Evolutionary conservation across 257 asterid genomes (phyloP), one percentile per base, ranked within the genome.

Genomic region (Lycium ferocissimum): DNA sequence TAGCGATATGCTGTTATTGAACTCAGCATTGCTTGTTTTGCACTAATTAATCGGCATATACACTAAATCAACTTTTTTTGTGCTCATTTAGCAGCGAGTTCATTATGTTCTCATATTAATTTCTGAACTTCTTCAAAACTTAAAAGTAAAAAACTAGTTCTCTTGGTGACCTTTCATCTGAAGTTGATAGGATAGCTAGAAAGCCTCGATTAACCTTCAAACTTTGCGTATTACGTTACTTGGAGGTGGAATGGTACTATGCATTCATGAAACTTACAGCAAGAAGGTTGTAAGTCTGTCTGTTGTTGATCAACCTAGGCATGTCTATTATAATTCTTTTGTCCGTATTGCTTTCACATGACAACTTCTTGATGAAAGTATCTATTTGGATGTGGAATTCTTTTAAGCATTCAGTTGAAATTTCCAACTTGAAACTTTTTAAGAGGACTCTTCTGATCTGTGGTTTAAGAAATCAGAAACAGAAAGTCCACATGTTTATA

Each of bases 231-330:
- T 78, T 78, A 78, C 15, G 22, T 78, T 76, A 13, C 3, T 69
- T 15, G 26, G 78, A 78, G 26, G 45, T 26, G 82, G 82, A 8
- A 11, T 78, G 5, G 17, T 78, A 78, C 26, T 53, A 53, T 13
- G 6, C 53, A 70, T 70, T 38, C 40, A 53, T 26, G 82, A 26
- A 76, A 78, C 82, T 22, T 53, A 76, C 82, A 53, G 49, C 65
- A 26, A 51, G 65, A 78, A 53, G 82, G 63, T 14, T 75, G 45
- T 75, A 49, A 75, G 62, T 75, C 53, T 53, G 14, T 75, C 43
- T 75, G 47, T 9, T 76, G 82, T 51, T 76, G 82, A 26, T 76
- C 82, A 51, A 56, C 82, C 65, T 76, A 13, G 63, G 82, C 33
- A 14, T 76, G 26, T 76, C 81, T 26, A 17, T 53, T 76, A 76